Percentiles rank a stretch among this genome's conserved stretches.
Conservation (phyloP, 176 grass and related monocot species). For the Triticum urartu region DNA sequence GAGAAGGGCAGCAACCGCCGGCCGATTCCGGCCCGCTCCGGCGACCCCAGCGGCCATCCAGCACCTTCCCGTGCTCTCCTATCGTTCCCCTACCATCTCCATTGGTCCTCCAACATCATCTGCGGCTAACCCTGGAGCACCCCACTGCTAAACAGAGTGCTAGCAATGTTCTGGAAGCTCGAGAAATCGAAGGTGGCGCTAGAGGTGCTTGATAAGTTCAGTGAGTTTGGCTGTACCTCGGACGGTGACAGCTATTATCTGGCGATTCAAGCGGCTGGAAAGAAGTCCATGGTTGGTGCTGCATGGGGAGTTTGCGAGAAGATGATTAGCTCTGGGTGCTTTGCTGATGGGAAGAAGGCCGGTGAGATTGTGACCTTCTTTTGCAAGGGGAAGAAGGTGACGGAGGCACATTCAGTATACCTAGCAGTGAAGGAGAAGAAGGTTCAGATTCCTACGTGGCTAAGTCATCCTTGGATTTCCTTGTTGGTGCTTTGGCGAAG, state of each 20-base stretch:
- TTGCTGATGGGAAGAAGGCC: conserved; percentile 60
- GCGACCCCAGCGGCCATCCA: no score
- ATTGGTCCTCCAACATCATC: no score
- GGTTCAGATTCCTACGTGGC: conserved; percentile 29
- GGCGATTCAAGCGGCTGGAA: conserved; percentile 67
- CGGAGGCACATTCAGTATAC: conserved; percentile 61
- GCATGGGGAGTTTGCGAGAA: conserved; percentile 69
- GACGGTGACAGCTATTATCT: conserved; percentile 74
- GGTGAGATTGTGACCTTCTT: conserved; percentile 56
- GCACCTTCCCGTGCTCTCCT: no score
- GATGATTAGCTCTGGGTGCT: conserved; percentile 73
- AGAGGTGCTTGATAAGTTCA: conserved; percentile 78
- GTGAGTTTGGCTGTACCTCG: conserved; percentile 59
- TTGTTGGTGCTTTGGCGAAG: conserved; percentile 56
- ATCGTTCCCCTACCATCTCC: no score
- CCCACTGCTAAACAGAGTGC: conserved; percentile 55
- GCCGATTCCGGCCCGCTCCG: no score
- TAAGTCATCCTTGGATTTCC: conserved; percentile 37
- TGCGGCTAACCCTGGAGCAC: neutral
- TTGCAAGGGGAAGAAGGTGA: conserved; percentile 68
- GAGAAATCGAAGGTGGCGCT: conserved; percentile 61
- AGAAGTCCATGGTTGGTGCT: conserved; percentile 53
- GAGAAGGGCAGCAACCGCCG: no score
- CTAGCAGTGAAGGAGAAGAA: conserved; percentile 69
- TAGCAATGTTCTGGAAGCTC: conserved; percentile 70